These are phyloP conservation scores for Tricladium varicosporioides DNA, from an alignment of 2,329 filamentous ascomycete genomes.

Conservation along the genomic window DNA sequence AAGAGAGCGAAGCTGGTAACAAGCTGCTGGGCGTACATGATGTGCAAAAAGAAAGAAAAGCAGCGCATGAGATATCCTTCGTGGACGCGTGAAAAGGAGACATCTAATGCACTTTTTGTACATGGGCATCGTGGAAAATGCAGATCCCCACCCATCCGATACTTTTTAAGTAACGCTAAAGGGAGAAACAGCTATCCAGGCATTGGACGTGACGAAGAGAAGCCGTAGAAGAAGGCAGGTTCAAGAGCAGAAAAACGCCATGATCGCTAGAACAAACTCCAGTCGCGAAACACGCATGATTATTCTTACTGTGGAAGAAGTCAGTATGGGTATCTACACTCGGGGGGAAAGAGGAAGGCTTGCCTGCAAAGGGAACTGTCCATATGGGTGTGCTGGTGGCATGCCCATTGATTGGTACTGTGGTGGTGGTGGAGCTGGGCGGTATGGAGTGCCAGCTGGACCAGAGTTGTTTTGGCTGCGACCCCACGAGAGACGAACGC, in stretches of 20 bases:
- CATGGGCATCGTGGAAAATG: constrained; percentile 37
- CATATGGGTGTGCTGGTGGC: constrained; percentile 34
- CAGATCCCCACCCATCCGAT: constrained; percentile 37
- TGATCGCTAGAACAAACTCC: constrained; percentile 36
- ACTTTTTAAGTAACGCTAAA: constrained; percentile 39
- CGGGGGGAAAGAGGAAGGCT: constrained; percentile 6
- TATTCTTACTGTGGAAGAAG: constrained; percentile 30
- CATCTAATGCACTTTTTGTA: constrained; percentile 39
- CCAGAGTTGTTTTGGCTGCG: constrained; percentile 99
- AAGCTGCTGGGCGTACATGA: constrained; percentile 24
- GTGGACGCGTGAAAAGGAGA: constrained; percentile 37
- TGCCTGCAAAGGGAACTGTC: constrained; percentile 36
- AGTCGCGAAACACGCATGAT: constrained; percentile 34
- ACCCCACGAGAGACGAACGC: constrained; percentile 95
- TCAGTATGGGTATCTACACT: constrained; percentile 11
- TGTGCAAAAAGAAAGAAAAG: constrained; percentile 20
- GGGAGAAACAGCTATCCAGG: constrained; percentile 38
- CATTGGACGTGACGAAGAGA: constrained; percentile 36
- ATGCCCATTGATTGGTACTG: constrained; percentile 64
- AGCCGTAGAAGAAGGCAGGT: constrained; percentile 31
- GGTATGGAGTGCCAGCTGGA: constrained; percentile 91
- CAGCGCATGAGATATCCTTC: constrained; percentile 32
- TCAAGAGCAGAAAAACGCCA: constrained; percentile 35
- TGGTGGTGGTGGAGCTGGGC: constrained; percentile 81
- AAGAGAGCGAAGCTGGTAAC: constrained; percentile 22